These are phyloP conservation scores for Macrophomina pseudophaseolina DNA, from an alignment of 2,329 filamentous ascomycete genomes.

Conservation along the genomic window DNA sequence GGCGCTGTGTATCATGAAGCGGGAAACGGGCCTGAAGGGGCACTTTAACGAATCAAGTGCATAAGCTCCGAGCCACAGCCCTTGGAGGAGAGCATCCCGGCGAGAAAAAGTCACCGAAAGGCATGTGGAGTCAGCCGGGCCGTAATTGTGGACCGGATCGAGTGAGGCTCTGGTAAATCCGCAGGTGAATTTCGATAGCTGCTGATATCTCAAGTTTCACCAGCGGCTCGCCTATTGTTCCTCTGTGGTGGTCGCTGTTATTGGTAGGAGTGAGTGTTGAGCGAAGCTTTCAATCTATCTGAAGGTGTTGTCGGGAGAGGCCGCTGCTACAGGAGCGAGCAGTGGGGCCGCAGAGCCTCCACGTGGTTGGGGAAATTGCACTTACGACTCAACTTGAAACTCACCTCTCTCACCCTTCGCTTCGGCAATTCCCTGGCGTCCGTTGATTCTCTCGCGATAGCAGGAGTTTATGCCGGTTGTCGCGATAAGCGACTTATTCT, in stretches of 20 bases:
- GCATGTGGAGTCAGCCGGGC: slow-evolving; percentile 1
- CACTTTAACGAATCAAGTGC: not conserved
- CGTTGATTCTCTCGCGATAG: not conserved
- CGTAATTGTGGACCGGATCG: not conserved
- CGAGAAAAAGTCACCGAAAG: not conserved
- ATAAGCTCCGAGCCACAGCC: not conserved
- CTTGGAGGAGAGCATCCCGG: not conserved
- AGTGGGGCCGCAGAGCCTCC: slow-evolving; percentile 9
- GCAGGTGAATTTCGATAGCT: not conserved
- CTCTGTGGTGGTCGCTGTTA: not conserved
- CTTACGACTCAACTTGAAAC: not conserved
- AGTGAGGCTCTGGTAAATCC: not conserved
- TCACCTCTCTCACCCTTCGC: slow-evolving; percentile 4
- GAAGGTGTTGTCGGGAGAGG: not conserved
- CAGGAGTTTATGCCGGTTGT: not conserved
- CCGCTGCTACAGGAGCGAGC: not conserved
- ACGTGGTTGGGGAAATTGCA: not conserved
- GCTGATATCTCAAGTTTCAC: not conserved
- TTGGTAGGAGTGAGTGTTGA: not conserved
- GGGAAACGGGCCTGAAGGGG: not conserved
- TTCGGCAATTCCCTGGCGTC: not conserved
- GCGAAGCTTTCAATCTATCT: slow-evolving; percentile 4
- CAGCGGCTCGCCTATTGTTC: not conserved
- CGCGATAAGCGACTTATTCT: not conserved
- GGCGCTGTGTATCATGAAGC: not conserved